Evolutionary conservation across 1,284 basidiomycete species (phyloP).

Genomic region (Boletellus deceptivus): DNA sequence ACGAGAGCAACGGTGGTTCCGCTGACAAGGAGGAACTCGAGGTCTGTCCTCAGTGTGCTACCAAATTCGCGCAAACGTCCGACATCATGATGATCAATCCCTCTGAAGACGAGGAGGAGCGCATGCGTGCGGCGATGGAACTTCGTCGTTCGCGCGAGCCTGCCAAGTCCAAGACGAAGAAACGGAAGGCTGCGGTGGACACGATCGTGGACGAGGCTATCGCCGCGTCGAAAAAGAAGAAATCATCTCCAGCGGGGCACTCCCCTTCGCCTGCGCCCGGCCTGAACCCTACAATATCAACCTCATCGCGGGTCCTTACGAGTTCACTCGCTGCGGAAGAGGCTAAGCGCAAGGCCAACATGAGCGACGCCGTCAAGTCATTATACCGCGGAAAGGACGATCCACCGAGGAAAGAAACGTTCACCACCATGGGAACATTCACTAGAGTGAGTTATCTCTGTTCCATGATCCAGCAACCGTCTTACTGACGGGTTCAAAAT

Average conservation of each 20-base stretch:
- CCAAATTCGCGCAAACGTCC: constrained; percentile 55
- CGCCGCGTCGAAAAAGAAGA: constrained; percentile 41
- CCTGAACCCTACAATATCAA: constrained; percentile 53
- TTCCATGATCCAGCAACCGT: not conserved
- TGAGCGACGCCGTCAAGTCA: constrained; percentile 75
- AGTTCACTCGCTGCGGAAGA: constrained; percentile 68
- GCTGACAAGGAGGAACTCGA: constrained; percentile 40
- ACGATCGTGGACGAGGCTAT: constrained; percentile 36
- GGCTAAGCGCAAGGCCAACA: constrained; percentile 68
- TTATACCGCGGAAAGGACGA: constrained; percentile 57
- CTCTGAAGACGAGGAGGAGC: constrained; percentile 53
- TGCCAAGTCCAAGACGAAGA: constrained; percentile 59
- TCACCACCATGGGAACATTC: constrained; percentile 81
- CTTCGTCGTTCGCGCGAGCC: constrained; percentile 54
- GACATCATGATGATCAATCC: constrained; percentile 68
- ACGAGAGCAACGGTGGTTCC: constrained; percentile 13
- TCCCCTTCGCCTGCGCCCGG: constrained; percentile 30
- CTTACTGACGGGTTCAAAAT: constrained; percentile 3
- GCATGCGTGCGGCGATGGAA: constrained; percentile 54
- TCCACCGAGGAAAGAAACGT: constrained; percentile 66
- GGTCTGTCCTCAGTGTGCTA: constrained; percentile 72
- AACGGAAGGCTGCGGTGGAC: constrained; percentile 51
- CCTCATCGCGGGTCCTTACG: constrained; percentile 59
- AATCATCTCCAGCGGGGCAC: constrained; percentile 28
- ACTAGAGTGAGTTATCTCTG: constrained; percentile 59